These are phyloP conservation scores for Cicer yamashitae DNA, from an alignment of 306 rosid species.

Conservation along the genomic window DNA sequence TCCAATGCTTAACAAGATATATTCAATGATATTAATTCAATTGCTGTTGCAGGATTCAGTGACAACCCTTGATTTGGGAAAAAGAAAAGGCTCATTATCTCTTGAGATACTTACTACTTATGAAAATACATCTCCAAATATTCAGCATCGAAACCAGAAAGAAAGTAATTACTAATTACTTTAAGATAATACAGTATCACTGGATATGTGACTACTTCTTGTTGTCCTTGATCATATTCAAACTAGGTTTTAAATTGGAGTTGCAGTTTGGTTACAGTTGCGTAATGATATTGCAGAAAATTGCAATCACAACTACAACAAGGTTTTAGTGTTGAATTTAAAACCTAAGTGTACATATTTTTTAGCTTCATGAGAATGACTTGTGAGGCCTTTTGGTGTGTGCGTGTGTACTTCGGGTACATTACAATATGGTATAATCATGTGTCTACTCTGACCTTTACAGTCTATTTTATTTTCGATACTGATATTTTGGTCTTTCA, in stretches of 20 bases:
- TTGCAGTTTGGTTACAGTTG: neutral
- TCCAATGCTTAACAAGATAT: neutral
- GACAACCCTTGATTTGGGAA: slow-evolving; percentile 45
- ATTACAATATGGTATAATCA: neutral
- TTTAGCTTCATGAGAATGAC: slow-evolving; percentile 1
- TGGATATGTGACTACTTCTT: slow-evolving; percentile 9
- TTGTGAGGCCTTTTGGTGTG: slow-evolving; percentile 1
- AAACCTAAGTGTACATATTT: neutral
- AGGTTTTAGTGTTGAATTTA: neutral
- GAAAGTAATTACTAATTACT: slow-evolving; percentile 9
- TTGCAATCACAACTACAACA: neutral
- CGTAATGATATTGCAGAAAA: neutral
- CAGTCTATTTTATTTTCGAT: neutral
- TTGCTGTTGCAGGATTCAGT: slow-evolving; percentile 50
- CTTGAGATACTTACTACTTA: slow-evolving; percentile 15
- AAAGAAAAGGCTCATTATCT: slow-evolving; percentile 46
- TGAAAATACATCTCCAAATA: slow-evolving; percentile 71
- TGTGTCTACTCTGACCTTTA: neutral
- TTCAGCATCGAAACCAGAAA: slow-evolving; percentile 51
- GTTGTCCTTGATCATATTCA: slow-evolving; percentile 1
- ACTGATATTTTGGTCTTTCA: neutral
- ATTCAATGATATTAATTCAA: neutral
- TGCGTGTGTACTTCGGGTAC: neutral
- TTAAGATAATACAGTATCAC: slow-evolving; percentile 3
- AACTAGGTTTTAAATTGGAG: neutral